Percentiles rank a stretch among this genome's conserved stretches.
Evolutionary conservation across 495 filamentous ascomycete species (phyloP).

Genomic region (Parachaetomium inaequale): DNA sequence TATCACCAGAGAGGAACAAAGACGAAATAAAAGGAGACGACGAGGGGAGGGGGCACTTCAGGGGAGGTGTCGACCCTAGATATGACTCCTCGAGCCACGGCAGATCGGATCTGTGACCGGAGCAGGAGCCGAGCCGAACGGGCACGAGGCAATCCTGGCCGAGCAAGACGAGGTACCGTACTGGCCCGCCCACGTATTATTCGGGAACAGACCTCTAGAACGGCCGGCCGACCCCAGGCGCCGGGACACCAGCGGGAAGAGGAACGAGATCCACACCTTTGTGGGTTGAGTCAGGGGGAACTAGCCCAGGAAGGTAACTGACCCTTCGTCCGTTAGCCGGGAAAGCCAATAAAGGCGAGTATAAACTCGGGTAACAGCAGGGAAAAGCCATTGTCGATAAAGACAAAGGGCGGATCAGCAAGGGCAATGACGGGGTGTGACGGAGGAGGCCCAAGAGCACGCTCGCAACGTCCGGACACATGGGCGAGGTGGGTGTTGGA

Average conservation of each 20-base stretch:
- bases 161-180: conserved; percentile 2
- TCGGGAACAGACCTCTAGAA: background rate
- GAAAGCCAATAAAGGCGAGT: background rate
- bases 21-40: background rate
- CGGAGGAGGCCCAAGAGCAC: conserved; percentile 10
- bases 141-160: conserved; percentile 18
- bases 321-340: conserved; percentile 17
- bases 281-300: conserved; percentile 13
- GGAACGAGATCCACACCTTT: conserved; percentile 12
- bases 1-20: conserved; percentile 15
- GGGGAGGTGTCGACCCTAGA: conserved; percentile 4
- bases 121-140: conserved; percentile 22
- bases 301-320: background rate
- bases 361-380: background rate
- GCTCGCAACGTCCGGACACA: conserved; percentile 5
- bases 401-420: conserved; percentile 11
- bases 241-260: conserved; percentile 6
- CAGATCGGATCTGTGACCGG: conserved; percentile 20
- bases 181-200: background rate
- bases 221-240: background rate
- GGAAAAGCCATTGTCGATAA: background rate
- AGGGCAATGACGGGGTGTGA: conserved; percentile 25
- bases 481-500: background rate
- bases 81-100: conserved; percentile 18
- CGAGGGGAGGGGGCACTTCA: background rate